phyloP scores from a whole-genome alignment of 495 filamentous ascomycete species.

The Cercophora newfieldiana region DNA sequence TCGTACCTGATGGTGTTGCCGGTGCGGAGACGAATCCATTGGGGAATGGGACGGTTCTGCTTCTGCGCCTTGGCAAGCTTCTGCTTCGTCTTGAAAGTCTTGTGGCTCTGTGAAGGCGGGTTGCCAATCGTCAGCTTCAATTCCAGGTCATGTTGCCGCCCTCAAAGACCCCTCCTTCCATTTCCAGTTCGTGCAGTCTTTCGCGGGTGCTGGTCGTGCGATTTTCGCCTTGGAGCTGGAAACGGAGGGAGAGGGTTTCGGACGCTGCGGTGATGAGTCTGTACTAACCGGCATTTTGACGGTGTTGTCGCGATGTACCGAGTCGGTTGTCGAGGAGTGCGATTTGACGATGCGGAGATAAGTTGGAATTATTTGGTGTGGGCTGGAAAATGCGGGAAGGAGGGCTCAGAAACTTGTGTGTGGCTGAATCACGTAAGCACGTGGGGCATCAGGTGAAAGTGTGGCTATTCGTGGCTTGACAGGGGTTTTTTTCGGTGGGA shows the following conservation, averaged over 20 bases:
- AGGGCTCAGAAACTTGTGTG: slow-evolving; percentile 28
- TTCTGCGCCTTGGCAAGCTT: slow-evolving; percentile 99
- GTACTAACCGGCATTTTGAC: slow-evolving; percentile 83
- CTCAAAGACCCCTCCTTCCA: neutral
- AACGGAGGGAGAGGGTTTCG: neutral
- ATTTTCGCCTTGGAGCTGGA: neutral
- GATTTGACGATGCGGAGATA: slow-evolving; percentile 37
- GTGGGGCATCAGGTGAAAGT: neutral
- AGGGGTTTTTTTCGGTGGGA: neutral
- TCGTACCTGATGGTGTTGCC: slow-evolving; percentile 97
- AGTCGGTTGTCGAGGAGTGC: slow-evolving; percentile 36
- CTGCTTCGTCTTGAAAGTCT: slow-evolving; percentile 99
- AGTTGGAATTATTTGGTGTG: slow-evolving; percentile 45
- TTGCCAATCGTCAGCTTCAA: slow-evolving; percentile 22
- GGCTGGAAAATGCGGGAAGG: slow-evolving; percentile 33
- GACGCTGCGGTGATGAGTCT: neutral
- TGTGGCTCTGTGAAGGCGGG: slow-evolving; percentile 74
- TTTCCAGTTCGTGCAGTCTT: neutral
- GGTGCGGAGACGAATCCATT: slow-evolving; percentile 98
- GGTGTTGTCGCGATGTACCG: slow-evolving; percentile 47
- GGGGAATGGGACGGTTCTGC: slow-evolving; percentile 98
- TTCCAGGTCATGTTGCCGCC: slow-evolving; percentile 3
- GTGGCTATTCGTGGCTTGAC: slow-evolving; percentile 21
- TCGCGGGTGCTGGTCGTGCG: neutral
- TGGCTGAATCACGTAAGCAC: slow-evolving; percentile 36